Conservation (phyloP, 2,329 filamentous ascomycete species). For the Colletotrichum brevisporum region DNA sequence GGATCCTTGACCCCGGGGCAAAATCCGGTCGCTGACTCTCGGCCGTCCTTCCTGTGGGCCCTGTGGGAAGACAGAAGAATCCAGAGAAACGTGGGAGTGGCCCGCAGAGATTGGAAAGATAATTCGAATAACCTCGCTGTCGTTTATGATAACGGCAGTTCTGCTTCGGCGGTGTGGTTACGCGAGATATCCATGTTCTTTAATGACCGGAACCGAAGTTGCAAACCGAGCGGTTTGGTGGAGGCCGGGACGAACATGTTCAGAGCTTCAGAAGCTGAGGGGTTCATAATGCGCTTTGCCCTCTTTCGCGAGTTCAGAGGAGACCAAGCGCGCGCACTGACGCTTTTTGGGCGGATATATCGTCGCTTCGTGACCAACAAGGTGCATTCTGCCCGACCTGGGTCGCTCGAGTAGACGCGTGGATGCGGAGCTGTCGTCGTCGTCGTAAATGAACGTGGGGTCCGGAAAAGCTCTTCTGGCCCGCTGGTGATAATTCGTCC, state of each 20-base stretch:
- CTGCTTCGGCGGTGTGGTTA: slow-evolving; percentile 26
- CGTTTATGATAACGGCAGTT: slow-evolving; percentile 5
- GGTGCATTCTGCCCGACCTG: slow-evolving; percentile 1
- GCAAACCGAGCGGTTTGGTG: slow-evolving; percentile 20
- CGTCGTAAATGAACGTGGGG: slow-evolving; percentile 9
- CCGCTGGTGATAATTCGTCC: slow-evolving; percentile 2
- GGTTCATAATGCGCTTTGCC: slow-evolving; percentile 17
- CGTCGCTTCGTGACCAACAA: slow-evolving; percentile 5
- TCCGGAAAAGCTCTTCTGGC: slow-evolving; percentile 9
- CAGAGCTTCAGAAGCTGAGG: background rate
- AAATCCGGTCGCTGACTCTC: slow-evolving; percentile 17
- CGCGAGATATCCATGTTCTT: slow-evolving; percentile 12
- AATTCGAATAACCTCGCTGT: background rate
- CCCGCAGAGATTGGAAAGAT: background rate
- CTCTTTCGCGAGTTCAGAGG: slow-evolving; percentile 6
- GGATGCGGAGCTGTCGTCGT: background rate
- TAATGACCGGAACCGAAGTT: slow-evolving; percentile 39
- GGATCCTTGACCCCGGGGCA: slow-evolving; percentile 16
- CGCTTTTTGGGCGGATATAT: background rate
- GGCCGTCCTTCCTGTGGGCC: slow-evolving; percentile 15
- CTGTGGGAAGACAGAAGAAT: slow-evolving; percentile 1
- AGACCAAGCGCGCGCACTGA: slow-evolving; percentile 27
- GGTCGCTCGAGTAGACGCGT: background rate
- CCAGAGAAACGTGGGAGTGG: background rate
- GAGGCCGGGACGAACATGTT: slow-evolving; percentile 15